Evolutionary conservation across 495 filamentous ascomycete genomes (phyloP).

Genomic region (Neurospora hispaniola): DNA sequence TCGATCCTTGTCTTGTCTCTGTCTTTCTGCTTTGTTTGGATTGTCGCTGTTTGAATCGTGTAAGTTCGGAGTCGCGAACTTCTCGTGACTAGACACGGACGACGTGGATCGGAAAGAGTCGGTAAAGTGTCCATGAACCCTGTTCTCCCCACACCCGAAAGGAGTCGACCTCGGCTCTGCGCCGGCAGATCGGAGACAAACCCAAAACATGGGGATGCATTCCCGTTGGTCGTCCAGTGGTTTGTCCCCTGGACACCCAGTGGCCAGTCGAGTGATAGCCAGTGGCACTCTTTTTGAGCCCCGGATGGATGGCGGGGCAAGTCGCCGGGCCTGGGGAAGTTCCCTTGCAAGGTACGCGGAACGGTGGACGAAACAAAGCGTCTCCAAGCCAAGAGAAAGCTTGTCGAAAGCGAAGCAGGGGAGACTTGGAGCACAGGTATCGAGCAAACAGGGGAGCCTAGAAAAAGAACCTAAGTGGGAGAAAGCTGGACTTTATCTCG

Average conservation of each 20-base stretch:
- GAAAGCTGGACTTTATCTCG: neutral
- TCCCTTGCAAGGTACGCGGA: neutral
- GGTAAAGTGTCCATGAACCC: neutral
- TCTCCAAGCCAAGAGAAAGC: neutral
- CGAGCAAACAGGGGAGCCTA: neutral
- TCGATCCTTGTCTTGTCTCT: neutral
- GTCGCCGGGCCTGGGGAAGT: neutral
- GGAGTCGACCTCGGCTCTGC: constrained; percentile 23
- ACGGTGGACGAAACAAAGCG: neutral
- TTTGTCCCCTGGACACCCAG: neutral
- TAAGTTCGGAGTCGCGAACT: neutral
- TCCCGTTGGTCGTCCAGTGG: neutral
- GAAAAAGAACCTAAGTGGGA: neutral
- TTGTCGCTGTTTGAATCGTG: neutral
- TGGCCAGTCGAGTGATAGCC: neutral
- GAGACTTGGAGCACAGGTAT: neutral
- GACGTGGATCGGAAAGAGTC: neutral
- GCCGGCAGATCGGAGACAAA: constrained; percentile 23
- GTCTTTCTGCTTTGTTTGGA: neutral
- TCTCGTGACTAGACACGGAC: neutral
- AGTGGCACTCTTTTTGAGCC: neutral
- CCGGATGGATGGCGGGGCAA: neutral
- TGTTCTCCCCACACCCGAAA: constrained; percentile 6
- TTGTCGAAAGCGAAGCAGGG: neutral
- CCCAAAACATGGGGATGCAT: neutral